Evolutionary conservation across 257 asterid genomes (phyloP).

Genomic region (Lycium barbarum): DNA sequence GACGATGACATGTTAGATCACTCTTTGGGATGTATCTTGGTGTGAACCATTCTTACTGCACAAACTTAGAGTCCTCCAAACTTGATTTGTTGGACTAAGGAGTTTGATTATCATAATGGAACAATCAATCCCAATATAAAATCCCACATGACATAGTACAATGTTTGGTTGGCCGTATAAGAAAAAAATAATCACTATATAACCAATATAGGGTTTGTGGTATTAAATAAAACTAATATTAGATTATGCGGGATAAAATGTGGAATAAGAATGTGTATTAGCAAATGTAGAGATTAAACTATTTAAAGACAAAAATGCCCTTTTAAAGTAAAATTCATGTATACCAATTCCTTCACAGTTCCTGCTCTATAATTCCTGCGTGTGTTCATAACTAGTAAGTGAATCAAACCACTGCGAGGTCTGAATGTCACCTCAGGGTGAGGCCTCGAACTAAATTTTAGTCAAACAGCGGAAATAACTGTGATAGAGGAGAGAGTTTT

Average conservation of each 20-base stretch:
- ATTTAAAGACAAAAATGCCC: not conserved
- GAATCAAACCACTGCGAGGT: too few relatives aligned
- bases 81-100: not conserved
- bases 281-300: too few relatives aligned
- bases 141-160: not conserved
- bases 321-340: not conserved
- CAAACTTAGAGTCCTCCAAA: not conserved
- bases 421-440: too few relatives aligned
- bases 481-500: too few relatives aligned
- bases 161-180: not conserved
- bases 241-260: too few relatives aligned
- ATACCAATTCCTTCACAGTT: too few relatives aligned
- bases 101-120: not conserved
- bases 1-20: slow-evolving; percentile 14
- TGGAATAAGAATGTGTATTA: not conserved
- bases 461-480: too few relatives aligned
- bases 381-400: too few relatives aligned
- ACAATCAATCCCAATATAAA: not conserved
- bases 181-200: too few relatives aligned
- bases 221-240: not conserved
- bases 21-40: slow-evolving; percentile 25
- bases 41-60: not conserved
- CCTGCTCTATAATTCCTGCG: too few relatives aligned
- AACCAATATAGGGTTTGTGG: not conserved
- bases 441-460: too few relatives aligned